Evolutionary conservation across 768 basidiomycete genomes (phyloP), one percentile per base, ranked within the genome.

Genomic region (Lentinus tigrinus): DNA sequence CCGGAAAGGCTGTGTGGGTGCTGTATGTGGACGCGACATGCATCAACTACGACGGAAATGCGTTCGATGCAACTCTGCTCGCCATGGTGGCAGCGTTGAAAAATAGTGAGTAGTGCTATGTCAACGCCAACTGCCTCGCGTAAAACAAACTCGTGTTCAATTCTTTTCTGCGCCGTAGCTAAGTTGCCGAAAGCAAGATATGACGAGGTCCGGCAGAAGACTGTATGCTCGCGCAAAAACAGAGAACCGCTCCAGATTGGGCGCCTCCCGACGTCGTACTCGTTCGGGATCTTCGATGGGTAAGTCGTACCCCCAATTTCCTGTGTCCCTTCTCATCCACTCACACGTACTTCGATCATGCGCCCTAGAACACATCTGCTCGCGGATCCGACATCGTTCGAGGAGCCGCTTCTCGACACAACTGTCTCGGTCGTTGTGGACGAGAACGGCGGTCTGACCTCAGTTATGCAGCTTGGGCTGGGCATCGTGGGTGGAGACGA

Each of bases 31-130:
- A 99, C 63, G 85, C 91, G 27, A 91, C 89, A 0, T 98, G 96
- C 69, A 92, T 99, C 63, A 98, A 97, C 74, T 97, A 96, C 69
- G 95, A 98, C 70, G 97, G 97, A 5, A 98, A 98, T 67, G 89
- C 81, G 1, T 93, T 95, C 58, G 97, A 99, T 63, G 93, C 97
- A 0, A 81, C 92, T 0, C 78, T 98, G 10, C 70, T 98, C 21
- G 93, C 93, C 0, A 90, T 95, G 79, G 83, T 94, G 48, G 85
- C 89, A 9, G 95, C 96, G 5, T 75, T 98, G 43, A 81, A 78
- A 70, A 93, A 94, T 60, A 89, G 95, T 96, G 64, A 48, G 90
- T 76, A 13, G 6, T 21, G 44, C 34, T 36, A 13, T 23, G 38
- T 34, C 14, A 27, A 3, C 19, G 4, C n/a, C 43, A 17, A 47